These are phyloP conservation scores for Alternaria hordeiaustralica DNA, from an alignment of 2,329 filamentous ascomycete species.

Conservation along the genomic window DNA sequence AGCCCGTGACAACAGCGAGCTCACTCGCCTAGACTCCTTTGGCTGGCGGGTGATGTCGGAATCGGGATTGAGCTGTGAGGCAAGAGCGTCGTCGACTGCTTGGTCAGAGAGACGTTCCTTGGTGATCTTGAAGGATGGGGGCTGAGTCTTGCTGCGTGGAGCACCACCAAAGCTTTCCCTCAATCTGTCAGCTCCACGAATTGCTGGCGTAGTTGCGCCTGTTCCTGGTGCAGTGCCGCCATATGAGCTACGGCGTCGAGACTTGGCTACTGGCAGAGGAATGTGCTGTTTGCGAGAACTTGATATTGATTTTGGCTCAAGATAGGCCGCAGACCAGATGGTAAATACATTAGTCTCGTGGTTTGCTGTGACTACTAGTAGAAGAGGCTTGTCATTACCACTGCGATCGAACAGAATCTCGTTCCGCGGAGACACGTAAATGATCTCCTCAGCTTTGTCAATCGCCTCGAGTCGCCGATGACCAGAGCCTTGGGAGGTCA, in stretches of 20 bases:
- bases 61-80: constrained; percentile 58
- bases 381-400: constrained; percentile 57
- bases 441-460: constrained; percentile 78
- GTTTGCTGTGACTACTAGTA: constrained; percentile 83
- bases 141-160: constrained; percentile 52
- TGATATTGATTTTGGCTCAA: constrained; percentile 67
- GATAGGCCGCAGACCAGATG: constrained; percentile 82
- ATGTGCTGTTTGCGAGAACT: constrained; percentile 50
- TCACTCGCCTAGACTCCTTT: constrained; percentile 77
- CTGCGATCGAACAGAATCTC: constrained; percentile 60
- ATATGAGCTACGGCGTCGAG: constrained; percentile 69
- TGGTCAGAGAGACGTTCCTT: constrained; percentile 46
- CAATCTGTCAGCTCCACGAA: constrained; percentile 65
- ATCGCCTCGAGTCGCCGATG: constrained; percentile 63
- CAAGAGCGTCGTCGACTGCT: constrained; percentile 56
- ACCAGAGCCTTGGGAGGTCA: constrained; percentile 39
- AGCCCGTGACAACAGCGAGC: constrained; percentile 85
- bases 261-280: constrained; percentile 49
- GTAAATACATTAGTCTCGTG: constrained; percentile 77
- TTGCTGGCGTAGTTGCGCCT: constrained; percentile 76
- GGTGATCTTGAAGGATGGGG: constrained; percentile 48
- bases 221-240: constrained; percentile 65
- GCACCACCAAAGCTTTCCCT: constrained; percentile 77
- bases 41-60: constrained; percentile 59
- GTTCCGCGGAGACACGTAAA: constrained; percentile 76